A percentile compares a stretch with the other conserved stretches of the same genome.
Evolutionary conservation across 306 rosid genomes (phyloP).

Genomic region (Pterocarpus macrocarpus): DNA sequence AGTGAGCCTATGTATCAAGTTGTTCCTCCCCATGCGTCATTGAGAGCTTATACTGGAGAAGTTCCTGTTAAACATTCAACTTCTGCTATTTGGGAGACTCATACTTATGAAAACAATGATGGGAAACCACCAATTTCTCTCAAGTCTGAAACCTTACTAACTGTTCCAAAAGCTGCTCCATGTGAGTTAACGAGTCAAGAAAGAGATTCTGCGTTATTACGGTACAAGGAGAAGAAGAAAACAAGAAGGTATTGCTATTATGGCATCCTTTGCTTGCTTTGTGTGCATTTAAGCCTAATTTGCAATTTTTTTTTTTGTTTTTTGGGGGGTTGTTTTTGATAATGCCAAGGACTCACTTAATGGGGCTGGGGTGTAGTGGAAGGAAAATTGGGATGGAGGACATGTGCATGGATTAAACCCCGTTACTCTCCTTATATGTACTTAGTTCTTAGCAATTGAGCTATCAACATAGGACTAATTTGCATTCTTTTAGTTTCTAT

Average conservation of each 20-base stretch:
- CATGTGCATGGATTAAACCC: no score
- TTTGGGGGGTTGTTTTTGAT: no score
- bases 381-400: no score
- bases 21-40: conserved; percentile 47
- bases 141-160: conserved; percentile 48
- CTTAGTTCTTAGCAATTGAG: no score
- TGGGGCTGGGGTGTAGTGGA: no score
- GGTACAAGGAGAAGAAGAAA: conserved; percentile 93
- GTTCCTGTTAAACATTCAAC: conserved; percentile 52
- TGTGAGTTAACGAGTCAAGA: conserved; percentile 72
- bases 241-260: conserved; percentile 79
- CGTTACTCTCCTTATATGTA: no score
- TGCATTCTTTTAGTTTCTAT: no score
- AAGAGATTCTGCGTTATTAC: conserved; percentile 80
- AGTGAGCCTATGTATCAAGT: conserved; percentile 56
- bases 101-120: conserved; percentile 43
- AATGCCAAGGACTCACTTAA: no score
- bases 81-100: conserved; percentile 44
- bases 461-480: no score
- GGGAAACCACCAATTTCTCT: conserved; percentile 41
- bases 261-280: conserved; percentile 9
- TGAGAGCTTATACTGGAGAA: conserved; percentile 53
- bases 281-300: not conserved
- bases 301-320: not conserved
- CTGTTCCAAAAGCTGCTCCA: conserved; percentile 54